Base-by-base conservation (phyloP, 2,329 filamentous ascomycete species). In the Meredithiella fracta region DNA sequence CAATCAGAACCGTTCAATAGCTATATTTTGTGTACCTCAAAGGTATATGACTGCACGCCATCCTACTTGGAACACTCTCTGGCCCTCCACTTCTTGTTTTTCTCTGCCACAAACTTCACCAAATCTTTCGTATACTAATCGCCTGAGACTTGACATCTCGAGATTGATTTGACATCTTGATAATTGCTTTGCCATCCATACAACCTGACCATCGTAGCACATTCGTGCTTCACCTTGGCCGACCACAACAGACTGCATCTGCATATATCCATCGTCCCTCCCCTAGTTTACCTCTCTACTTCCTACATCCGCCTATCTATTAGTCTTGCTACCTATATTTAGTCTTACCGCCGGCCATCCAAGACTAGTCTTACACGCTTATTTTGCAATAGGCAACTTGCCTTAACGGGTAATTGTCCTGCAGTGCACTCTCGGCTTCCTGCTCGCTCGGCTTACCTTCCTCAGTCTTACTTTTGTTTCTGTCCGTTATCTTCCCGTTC, bases 31-130 rank as follows among this genome's bases (percentile, higher is more conserved):
- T 54, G 52, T 44, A 29, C 20, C 26, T 4, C 29, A 44, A 17
- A n/a, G 47, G 22, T 54, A 54, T 54, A 44, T 54, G 37, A 54
- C 23, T 44, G 38, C 37, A 54, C 31, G 38, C 22, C 22, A 54
- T 54, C 52, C 52, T 38, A 15, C 38, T 51, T 44, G n/a, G 11
- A 9, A 44, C 8, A 44, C 7, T 15, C 7, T 51, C 17, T 51
- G 26, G n/a, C 14, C 47, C 23, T 37, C 22, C 5, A 22, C 37
- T 17, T 40, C 50, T 7, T 51, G 47, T 42, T n/a, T 29, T 44
- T 42, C 38, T 50, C n/a, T 56, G 3, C 49, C n/a, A 3, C 11
- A 23, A n/a, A 31, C 37, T 23, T 15, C 9, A 14, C 31, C 26
- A 17, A 31, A 34, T n/a, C 26, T 15, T 34, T n/a, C 8, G 4